Conservation (phyloP, 2,329 filamentous ascomycete genomes). For the Verticillium albo-atrum region DNA sequence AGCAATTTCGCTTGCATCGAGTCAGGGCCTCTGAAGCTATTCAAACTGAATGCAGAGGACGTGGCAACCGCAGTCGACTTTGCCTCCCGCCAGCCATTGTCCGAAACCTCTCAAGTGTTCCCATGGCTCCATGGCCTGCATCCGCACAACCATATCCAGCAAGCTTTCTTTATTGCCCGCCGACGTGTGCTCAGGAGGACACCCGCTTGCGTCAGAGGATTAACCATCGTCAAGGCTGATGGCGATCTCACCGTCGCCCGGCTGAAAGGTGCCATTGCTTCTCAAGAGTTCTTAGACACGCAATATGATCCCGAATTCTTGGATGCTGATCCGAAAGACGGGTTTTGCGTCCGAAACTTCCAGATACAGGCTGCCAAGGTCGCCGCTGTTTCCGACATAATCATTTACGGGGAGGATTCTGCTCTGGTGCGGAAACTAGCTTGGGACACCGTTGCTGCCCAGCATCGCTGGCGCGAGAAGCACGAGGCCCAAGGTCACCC, state of each 20-base stretch:
- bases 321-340: constrained; percentile 80
- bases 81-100: constrained; percentile 72
- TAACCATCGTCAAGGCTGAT: constrained; percentile 86
- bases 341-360: constrained; percentile 95
- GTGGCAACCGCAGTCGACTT: constrained; percentile 73
- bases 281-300: constrained; percentile 66
- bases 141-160: constrained; percentile 80
- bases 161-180: constrained; percentile 81
- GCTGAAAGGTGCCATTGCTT: constrained; percentile 81
- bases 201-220: constrained; percentile 71
- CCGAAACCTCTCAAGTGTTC: constrained; percentile 81
- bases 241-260: constrained; percentile 70
- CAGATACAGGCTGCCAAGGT: constrained; percentile 91
- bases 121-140: constrained; percentile 96
- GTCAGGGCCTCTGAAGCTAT: constrained; percentile 58
- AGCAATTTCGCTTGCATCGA: constrained; percentile 50
- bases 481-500: constrained; percentile 51
- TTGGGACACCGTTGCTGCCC: constrained; percentile 69
- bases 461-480: constrained; percentile 67
- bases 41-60: constrained; percentile 64
- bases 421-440: constrained; percentile 57
- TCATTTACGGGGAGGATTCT: constrained; percentile 79
- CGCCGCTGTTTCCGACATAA: constrained; percentile 83
- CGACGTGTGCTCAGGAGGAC: constrained; percentile 66
- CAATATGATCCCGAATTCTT: constrained; percentile 58